These are phyloP conservation scores for Flaveria sonorensis DNA, from an alignment of 129 eudicot genomes.

Conservation along the genomic window DNA sequence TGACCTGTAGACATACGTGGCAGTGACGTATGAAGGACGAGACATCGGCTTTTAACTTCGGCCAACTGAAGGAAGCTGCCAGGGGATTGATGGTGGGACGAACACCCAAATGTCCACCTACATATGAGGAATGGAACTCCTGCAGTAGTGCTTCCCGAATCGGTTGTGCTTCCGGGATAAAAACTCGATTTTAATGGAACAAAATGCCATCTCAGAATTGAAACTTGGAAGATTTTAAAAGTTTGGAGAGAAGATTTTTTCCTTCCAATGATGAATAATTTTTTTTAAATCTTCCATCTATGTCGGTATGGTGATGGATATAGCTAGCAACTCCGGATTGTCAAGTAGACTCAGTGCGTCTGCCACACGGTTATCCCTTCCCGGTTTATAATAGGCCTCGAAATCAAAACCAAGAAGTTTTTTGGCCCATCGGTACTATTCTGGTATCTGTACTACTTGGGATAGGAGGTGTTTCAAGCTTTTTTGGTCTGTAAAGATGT, in stretches of 20 bases:
- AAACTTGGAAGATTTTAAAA: no score
- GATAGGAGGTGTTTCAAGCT: not conserved
- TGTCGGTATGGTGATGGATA: not conserved
- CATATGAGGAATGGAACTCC: not conserved
- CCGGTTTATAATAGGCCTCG: not conserved
- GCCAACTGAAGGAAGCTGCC: not conserved
- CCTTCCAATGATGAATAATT: no score
- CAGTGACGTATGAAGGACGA: not conserved
- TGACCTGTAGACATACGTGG: not conserved
- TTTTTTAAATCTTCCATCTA: not conserved
- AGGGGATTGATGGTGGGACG: not conserved
- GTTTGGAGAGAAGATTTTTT: no score
- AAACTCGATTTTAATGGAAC: no score
- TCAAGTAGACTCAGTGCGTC: not conserved
- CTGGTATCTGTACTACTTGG: not conserved
- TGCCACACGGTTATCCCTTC: not conserved
- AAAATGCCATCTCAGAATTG: no score
- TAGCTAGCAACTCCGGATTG: not conserved
- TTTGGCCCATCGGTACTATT: not conserved
- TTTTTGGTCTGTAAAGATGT: no score
- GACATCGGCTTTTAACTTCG: not conserved
- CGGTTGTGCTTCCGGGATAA: no score
- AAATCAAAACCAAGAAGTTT: not conserved
- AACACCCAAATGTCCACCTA: not conserved
- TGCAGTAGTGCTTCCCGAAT: not conserved